Evolutionary conservation across 2,329 filamentous ascomycete genomes (phyloP), one percentile per base, ranked within the genome.

Genomic region (Colletotrichum sp.): DNA sequence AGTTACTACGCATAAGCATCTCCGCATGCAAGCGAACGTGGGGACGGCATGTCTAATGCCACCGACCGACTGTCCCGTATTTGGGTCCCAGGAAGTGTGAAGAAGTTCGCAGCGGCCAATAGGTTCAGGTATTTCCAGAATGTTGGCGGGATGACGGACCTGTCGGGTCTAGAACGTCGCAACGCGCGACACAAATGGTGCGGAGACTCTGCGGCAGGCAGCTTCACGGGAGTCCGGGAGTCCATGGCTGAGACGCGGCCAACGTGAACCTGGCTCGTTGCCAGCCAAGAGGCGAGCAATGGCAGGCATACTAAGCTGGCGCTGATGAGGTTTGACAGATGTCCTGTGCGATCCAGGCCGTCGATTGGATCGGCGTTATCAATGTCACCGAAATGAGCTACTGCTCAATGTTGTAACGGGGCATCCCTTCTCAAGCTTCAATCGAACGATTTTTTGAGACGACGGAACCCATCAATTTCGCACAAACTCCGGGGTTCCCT

Each of bases 331-430:
- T 59, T 70, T 70, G 55, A 63, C 55, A 48, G 34, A 21, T 52
- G 36, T 52, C 26, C 34, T 28, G 57, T n/a, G 24, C 57, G 57
- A 70, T 70, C 18, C 67, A 30, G 12, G 34, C 30, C 67, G 36
- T 18, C 67, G 34, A 63, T 70, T 70, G 67, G 67, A 52, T 63
- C 67, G 67, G 57, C 34, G 55, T 28, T 18, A 63, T 24, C 34
- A 70, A 52, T 70, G 57, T 32, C 67, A 63, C 67, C 67, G 67
- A 70, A 52, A 70, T 70, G 67, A 70, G 57, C 34, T 15, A n/a
- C 43, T 34, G 52, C 66, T 12, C 48, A 48, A 13, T 16, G 21
- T 21, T 61, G 32, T 52, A 24, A 34, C 55, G 55, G 57, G 21
- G 6, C 26, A 61, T 60, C 32, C 34, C 57, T n/a, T 59, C 52